Percentiles rank a stretch among this genome's conserved stretches.
Conservation (phyloP, 495 filamentous ascomycete genomes). For the Tuber magnatum region DNA sequence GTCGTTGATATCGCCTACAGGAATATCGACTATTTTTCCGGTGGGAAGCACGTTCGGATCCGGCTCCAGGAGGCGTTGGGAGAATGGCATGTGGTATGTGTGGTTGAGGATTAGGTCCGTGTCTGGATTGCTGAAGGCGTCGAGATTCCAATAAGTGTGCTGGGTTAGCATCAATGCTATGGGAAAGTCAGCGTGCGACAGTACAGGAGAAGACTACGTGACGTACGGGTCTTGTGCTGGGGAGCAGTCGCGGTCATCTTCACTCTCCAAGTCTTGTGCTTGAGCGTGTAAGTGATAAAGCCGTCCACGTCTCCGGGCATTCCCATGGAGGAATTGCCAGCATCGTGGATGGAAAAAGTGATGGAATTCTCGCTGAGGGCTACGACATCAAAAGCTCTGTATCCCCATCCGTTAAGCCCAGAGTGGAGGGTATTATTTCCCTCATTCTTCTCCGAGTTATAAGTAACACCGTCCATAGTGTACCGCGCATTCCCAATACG, state of each 20-base stretch:
- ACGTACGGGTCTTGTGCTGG: slow-evolving; percentile 48
- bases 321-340: slow-evolving; percentile 55
- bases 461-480: slow-evolving; percentile 49
- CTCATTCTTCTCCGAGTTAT: slow-evolving; percentile 50
- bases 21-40: slow-evolving; percentile 58
- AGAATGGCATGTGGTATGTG: slow-evolving; percentile 63
- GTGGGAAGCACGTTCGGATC: slow-evolving; percentile 68
- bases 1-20: slow-evolving; percentile 57
- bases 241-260: slow-evolving; percentile 51
- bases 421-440: slow-evolving; percentile 56
- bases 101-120: slow-evolving; percentile 62
- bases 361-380: slow-evolving; percentile 59
- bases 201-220: neutral
- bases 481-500: slow-evolving; percentile 52
- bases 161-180: slow-evolving; percentile 60
- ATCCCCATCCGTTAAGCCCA: slow-evolving; percentile 57
- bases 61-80: slow-evolving; percentile 58
- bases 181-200: neutral
- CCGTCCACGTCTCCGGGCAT: slow-evolving; percentile 69
- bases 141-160: slow-evolving; percentile 83
- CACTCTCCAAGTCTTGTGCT: slow-evolving; percentile 49
- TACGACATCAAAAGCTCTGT: slow-evolving; percentile 51
- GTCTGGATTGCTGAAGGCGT: slow-evolving; percentile 58
- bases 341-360: slow-evolving; percentile 70
- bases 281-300: slow-evolving; percentile 63